phyloP scores from a whole-genome alignment of 306 rosid genomes.

The Fragaria nilgerrensis region DNA sequence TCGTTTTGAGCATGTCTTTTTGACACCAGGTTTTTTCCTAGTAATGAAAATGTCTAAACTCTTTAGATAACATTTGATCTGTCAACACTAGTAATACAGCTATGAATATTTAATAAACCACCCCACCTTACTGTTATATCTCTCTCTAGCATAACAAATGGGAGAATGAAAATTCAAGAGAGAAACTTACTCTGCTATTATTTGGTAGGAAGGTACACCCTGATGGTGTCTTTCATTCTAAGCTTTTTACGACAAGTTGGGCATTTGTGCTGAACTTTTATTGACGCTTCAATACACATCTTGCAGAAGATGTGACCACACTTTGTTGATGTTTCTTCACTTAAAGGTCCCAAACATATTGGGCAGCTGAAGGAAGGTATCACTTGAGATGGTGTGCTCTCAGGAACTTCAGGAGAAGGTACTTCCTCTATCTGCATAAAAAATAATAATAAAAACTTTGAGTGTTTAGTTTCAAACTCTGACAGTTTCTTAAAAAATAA shows the following conservation, averaged over 20 bases:
- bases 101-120: background rate
- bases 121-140: background rate
- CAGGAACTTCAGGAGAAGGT: background rate
- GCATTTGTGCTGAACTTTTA: slow-evolving; percentile 40
- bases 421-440: slow-evolving; percentile 28
- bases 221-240: slow-evolving; percentile 33
- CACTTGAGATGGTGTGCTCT: slow-evolving; percentile 7
- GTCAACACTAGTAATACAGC: background rate
- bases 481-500: background rate
- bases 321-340: slow-evolving; percentile 46
- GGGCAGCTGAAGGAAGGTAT: slow-evolving; percentile 38
- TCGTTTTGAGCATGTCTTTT: background rate
- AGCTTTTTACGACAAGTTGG: slow-evolving; percentile 38
- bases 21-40: background rate
- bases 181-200: slow-evolving; percentile 15
- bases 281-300: slow-evolving; percentile 42
- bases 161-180: background rate
- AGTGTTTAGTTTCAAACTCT: slow-evolving; percentile 2
- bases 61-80: background rate
- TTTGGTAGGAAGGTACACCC: slow-evolving; percentile 36
- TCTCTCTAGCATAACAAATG: background rate
- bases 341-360: slow-evolving; percentile 40
- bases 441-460: background rate
- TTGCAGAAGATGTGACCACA: slow-evolving; percentile 62
- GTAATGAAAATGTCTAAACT: background rate